Evolutionary conservation across 345 rosid genomes (phyloP).

Genomic region (Salix brachista): DNA sequence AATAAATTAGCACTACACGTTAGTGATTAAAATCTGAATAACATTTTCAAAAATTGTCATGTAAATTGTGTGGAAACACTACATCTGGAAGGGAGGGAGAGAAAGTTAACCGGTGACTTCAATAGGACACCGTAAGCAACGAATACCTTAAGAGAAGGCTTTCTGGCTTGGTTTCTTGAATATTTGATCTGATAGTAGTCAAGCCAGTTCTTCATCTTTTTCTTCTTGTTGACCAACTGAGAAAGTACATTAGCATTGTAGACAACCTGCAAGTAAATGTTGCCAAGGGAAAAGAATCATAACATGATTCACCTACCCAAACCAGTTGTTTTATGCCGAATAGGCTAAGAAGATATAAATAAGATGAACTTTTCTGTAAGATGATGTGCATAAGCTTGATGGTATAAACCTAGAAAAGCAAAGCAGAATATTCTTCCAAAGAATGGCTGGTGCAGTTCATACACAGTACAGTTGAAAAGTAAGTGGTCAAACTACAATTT

Average conservation of each 20-base stretch:
- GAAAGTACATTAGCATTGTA: slow-evolving; percentile 70
- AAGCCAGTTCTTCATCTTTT: slow-evolving; percentile 72
- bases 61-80: not conserved
- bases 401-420: not conserved
- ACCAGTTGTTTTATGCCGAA: not conserved
- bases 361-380: not conserved
- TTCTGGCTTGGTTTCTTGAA: slow-evolving; percentile 53
- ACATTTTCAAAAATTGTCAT: not conserved
- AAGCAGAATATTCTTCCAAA: not conserved
- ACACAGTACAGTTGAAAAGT: not conserved
- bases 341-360: not conserved
- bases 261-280: slow-evolving; percentile 53
- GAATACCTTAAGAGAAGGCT: slow-evolving; percentile 54
- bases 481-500: not conserved
- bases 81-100: not conserved
- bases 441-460: not conserved
- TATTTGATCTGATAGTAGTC: slow-evolving; percentile 74
- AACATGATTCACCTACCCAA: not conserved
- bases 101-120: not conserved
- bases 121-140: not conserved
- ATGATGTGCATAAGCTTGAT: not conserved
- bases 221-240: slow-evolving; percentile 55
- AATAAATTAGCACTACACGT: slow-evolving; percentile 6
- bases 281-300: not conserved
- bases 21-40: slow-evolving; percentile 7